These are phyloP conservation scores for Penicillium arizonense DNA, from an alignment of 495 filamentous ascomycete genomes.

Conservation along the genomic window DNA sequence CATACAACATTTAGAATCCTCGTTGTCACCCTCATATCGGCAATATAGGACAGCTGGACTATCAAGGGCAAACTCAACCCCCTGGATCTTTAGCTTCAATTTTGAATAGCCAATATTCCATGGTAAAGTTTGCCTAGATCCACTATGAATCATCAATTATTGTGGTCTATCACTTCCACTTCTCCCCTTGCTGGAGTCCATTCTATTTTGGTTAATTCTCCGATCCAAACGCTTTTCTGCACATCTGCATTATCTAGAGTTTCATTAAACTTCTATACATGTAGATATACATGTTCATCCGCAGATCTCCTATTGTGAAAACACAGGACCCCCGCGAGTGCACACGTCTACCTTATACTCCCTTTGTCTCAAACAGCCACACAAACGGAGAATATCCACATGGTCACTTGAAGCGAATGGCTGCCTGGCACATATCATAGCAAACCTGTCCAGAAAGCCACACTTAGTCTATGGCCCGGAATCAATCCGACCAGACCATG, in stretches of 20 bases:
- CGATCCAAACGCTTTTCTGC: conserved; percentile 4
- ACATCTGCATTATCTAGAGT: neutral
- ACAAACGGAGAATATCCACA: too few species aligned
- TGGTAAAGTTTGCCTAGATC: too few species aligned
- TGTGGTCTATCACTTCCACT: too few species aligned
- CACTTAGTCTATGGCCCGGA: neutral
- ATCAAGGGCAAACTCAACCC: too few species aligned
- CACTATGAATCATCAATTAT: too few species aligned
- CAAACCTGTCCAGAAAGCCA: neutral
- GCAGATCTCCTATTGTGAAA: neutral
- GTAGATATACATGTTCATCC: neutral
- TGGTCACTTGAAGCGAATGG: neutral
- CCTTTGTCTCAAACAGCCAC: too few species aligned
- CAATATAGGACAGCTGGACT: too few species aligned
- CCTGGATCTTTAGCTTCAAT: too few species aligned
- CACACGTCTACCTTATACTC: neutral
- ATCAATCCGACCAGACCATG: neutral
- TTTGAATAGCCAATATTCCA: neutral
- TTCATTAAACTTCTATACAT: too few species aligned
- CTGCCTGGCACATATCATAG: neutral
- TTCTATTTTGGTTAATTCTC: neutral
- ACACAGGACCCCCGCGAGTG: neutral
- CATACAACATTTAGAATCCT: too few species aligned
- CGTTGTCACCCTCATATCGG: too few species aligned
- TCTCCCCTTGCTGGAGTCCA: too few species aligned